A percentile compares a stretch with the other conserved stretches of the same genome.
Conservation (phyloP, 495 filamentous ascomycete species). For the Chaetomium cochliodes region DNA sequence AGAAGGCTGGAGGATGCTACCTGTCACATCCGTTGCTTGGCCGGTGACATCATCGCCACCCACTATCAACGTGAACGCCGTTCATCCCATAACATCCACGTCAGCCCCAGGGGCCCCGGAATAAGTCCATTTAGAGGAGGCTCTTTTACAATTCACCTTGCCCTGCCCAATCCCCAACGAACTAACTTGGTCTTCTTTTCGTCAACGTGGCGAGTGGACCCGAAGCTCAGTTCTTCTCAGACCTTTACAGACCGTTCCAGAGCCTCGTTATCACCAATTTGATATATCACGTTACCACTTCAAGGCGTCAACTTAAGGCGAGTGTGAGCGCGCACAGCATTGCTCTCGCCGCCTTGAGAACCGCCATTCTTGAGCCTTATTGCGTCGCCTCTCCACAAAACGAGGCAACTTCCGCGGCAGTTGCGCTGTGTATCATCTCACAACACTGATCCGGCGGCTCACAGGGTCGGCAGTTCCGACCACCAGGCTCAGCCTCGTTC, state of each 20-base stretch:
- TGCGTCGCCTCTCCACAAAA: background rate
- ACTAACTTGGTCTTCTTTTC: background rate
- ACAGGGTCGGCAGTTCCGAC: background rate
- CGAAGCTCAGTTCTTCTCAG: too few species aligned
- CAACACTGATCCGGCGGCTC: background rate
- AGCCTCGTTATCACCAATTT: background rate
- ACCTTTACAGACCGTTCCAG: background rate
- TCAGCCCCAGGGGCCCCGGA: background rate
- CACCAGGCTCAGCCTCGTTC: constrained; percentile 12
- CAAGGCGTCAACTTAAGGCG: background rate
- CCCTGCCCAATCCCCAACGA: background rate
- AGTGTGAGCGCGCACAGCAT: background rate
- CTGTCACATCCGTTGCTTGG: background rate
- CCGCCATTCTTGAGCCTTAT: background rate
- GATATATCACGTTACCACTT: constrained; percentile 1
- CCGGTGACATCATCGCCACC: constrained; percentile 19
- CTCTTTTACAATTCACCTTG: background rate
- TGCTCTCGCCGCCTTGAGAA: background rate
- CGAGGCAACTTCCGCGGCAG: constrained; percentile 8
- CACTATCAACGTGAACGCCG: background rate
- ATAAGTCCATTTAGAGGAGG: background rate
- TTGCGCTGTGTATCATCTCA: constrained; percentile 9
- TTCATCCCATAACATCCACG: constrained; percentile 7
- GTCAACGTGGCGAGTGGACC: background rate
- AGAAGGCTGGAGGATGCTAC: background rate